Conservation (phyloP, 305 asterid genomes). For the Solanum hybrid region DNA sequence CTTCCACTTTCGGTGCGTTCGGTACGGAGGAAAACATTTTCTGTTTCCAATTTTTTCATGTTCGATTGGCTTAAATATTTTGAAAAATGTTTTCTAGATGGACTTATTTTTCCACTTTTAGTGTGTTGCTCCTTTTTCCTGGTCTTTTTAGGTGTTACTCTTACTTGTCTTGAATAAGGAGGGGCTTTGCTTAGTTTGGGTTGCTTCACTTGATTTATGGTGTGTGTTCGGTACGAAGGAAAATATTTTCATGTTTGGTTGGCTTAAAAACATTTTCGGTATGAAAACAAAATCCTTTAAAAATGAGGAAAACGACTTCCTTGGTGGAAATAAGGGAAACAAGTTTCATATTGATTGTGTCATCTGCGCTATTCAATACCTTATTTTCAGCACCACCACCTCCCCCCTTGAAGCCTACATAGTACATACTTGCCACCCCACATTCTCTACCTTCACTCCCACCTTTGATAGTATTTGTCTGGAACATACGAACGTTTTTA, state of each 20-base stretch:
- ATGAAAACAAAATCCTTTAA: not conserved
- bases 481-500: not conserved
- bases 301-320: not conserved
- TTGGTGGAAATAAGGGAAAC: not conserved
- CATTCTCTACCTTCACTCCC: not conserved
- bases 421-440: not conserved
- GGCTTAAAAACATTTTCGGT: not conserved
- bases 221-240: not conserved
- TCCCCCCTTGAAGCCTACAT: not conserved
- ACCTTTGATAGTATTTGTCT: not conserved
- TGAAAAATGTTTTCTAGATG: too few relatives aligned
- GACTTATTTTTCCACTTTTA: not conserved
- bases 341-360: not conserved
- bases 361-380: rapidly evolving
- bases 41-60: not conserved
- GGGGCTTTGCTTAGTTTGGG: not conserved
- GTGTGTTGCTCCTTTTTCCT: not conserved
- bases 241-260: not conserved
- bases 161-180: not conserved
- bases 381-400: not conserved
- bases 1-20: not conserved
- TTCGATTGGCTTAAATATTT: not conserved
- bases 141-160: not conserved
- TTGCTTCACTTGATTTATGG: not conserved
- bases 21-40: not conserved